Base-by-base conservation (phyloP, 768 basidiomycete genomes). In the Punctularia strigosozonata region DNA sequence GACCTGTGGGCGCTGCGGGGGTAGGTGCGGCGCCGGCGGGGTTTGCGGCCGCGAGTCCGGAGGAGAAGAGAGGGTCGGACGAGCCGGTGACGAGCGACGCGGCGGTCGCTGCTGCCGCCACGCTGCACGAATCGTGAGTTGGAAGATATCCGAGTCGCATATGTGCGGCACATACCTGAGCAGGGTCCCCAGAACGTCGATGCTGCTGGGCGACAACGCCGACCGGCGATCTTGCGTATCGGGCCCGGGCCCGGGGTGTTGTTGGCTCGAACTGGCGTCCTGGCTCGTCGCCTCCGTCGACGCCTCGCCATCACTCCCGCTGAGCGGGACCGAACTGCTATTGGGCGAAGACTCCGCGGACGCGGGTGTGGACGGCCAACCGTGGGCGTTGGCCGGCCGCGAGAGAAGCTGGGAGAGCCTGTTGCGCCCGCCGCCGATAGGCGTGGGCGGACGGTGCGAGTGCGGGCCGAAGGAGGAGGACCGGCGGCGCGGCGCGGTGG, bases 91-190 rank as follows among this genome's bases (percentile, higher is more conserved):
- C 66, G 21, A 86, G 68, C 3, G 87, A 89, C 6, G 83, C 84
- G 2, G 87, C 86, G 1, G 86, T 88, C n/a, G 87, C 87, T 7
- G 87, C 83, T n/a, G 87, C 85, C 3, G 87, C 87, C 23, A 89
- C 87, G 48, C 87, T 84, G 45, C 36, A 53, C 15, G 14, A 20
- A 19, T 13, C 25, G 41, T 10, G 17, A 35, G 35, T n/a, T 24
- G 31, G 36, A 19, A 39, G 25, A 31, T 23, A 39, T 23, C 30
- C 22, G 25, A 25, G 31, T 37, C 31, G 35, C 19, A 43, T 20
- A 25, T n/a, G 40, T n/a, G 33, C 12, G 18, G 12, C 3, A 60
- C 69, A 35, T 50, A 83, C 84, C 84, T 87, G 23, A 88, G 63
- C 13, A 88, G 56, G n/a, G 84, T 86, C 18, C 84, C 85, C 21